phyloP scores from a whole-genome alignment of 805 yeast genomes.

The Pichia rugopelliculosa region DNA sequence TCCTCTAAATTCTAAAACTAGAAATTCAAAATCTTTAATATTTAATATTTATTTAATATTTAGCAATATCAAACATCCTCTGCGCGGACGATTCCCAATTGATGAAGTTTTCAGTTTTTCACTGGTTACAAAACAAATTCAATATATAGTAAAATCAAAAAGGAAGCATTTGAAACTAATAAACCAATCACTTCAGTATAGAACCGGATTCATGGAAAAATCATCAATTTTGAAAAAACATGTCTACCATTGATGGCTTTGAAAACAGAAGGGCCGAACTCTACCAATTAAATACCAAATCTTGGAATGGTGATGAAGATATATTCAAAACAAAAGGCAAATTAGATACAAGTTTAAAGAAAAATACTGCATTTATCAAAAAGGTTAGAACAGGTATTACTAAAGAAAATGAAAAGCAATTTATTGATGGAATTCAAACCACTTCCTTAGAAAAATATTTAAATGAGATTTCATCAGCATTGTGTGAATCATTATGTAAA shows the following conservation, averaged over 20 bases:
- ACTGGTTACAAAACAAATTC: not conserved
- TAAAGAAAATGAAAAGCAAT: conserved; percentile 39
- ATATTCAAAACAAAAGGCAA: conserved; percentile 22
- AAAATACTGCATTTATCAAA: conserved; percentile 72
- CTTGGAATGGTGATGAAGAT: conserved; percentile 44
- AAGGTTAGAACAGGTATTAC: conserved; percentile 53
- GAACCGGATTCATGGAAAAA: not conserved
- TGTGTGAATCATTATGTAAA: conserved; percentile 53
- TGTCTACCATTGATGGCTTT: conserved; percentile 10
- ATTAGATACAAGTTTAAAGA: conserved; percentile 72
- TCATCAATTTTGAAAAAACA: not conserved
- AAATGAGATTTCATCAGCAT: conserved; percentile 56
- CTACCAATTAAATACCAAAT: conserved; percentile 34
- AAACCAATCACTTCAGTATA: not conserved
- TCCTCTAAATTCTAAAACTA: not conserved
- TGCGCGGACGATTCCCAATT: not conserved
- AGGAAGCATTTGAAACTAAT: not conserved
- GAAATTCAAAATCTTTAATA: too few species aligned
- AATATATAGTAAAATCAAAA: not conserved
- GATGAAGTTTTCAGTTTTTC: not conserved
- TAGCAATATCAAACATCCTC: not conserved
- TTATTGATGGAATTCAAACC: conserved; percentile 54
- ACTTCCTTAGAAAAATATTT: conserved; percentile 68
- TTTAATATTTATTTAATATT: too few species aligned
- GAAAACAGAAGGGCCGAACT: conserved; percentile 27